Evolutionary conservation across 352 stramenopile genomes (phyloP).

Genomic region (Pythium guiyangense): DNA sequence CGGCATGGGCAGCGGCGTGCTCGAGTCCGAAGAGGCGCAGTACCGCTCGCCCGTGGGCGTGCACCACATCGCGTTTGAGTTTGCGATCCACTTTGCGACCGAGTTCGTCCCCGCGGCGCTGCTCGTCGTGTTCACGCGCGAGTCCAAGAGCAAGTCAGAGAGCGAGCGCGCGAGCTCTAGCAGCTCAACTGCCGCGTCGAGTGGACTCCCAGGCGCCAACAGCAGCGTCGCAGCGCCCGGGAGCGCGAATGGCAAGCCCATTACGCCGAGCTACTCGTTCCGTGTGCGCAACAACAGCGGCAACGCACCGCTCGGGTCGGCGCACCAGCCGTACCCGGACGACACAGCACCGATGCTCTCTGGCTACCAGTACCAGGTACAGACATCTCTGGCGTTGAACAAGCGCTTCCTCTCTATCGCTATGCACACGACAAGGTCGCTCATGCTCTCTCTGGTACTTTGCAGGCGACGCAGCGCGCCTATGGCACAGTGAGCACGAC

Average conservation of each 20-base stretch:
- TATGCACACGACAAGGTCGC: not conserved
- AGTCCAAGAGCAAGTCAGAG: slow-evolving; percentile 18
- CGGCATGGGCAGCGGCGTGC: slow-evolving; percentile 55
- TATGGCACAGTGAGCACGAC: slow-evolving; percentile 29
- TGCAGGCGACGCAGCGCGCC: slow-evolving; percentile 32
- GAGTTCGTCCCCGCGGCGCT: slow-evolving; percentile 70
- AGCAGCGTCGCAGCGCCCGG: slow-evolving; percentile 18
- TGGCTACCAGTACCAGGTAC: slow-evolving; percentile 65
- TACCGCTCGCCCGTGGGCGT: slow-evolving; percentile 57
- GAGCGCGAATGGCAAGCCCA: slow-evolving; percentile 28
- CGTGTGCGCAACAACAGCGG: slow-evolving; percentile 27
- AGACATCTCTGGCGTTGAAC: not conserved
- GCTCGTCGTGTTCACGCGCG: slow-evolving; percentile 61
- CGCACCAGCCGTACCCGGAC: slow-evolving; percentile 34
- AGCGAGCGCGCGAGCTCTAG: slow-evolving; percentile 21
- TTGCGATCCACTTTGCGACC: slow-evolving; percentile 62
- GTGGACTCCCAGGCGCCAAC: not conserved
- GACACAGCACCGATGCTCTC: slow-evolving; percentile 48
- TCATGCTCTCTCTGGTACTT: not conserved
- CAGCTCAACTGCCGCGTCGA: slow-evolving; percentile 21
- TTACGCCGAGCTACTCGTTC: slow-evolving; percentile 33
- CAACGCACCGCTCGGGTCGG: slow-evolving; percentile 15
- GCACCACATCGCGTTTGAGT: slow-evolving; percentile 69
- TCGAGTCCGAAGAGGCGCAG: slow-evolving; percentile 59
- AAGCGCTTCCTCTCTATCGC: not conserved